Conservation (phyloP, 306 rosid genomes). For the Quercus variabilis region DNA sequence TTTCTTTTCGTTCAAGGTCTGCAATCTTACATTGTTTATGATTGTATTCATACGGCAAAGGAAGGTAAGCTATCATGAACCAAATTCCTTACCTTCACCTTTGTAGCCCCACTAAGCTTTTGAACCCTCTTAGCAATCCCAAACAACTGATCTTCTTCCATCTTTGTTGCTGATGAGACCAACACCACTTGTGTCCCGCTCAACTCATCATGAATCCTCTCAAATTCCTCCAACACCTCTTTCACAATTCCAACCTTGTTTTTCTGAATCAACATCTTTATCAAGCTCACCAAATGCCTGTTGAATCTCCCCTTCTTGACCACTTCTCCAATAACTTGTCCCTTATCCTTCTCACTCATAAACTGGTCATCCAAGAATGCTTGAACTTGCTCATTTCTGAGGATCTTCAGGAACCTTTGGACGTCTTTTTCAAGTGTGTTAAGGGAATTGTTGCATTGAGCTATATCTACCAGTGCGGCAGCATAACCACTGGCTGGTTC, state of each 20-base stretch:
- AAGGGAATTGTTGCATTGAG: slow-evolving; percentile 53
- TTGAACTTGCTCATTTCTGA: slow-evolving; percentile 24
- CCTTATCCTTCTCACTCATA: slow-evolving; percentile 32
- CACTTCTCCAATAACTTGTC: slow-evolving; percentile 30
- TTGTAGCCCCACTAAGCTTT: slow-evolving; percentile 41
- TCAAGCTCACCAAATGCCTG: slow-evolving; percentile 46
- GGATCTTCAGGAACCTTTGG: slow-evolving; percentile 40
- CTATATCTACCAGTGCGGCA: slow-evolving; percentile 61
- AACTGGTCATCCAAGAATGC: slow-evolving; percentile 15
- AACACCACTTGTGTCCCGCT: slow-evolving; percentile 56
- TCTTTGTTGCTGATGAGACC: slow-evolving; percentile 43
- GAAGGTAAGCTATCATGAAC: slow-evolving; percentile 24
- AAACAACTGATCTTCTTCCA: slow-evolving; percentile 36
- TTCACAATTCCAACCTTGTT: slow-evolving; percentile 41
- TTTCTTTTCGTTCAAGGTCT: background rate
- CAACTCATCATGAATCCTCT: slow-evolving; percentile 63
- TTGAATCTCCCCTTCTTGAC: slow-evolving; percentile 39
- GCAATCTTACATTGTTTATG: background rate
- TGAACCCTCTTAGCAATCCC: slow-evolving; percentile 55
- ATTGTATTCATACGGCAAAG: slow-evolving; percentile 16
- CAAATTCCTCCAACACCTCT: slow-evolving; percentile 58
- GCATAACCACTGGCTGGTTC: slow-evolving; percentile 71
- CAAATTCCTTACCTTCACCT: slow-evolving; percentile 53
- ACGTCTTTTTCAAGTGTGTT: slow-evolving; percentile 52
- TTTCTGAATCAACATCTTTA: slow-evolving; percentile 63